Conservation (phyloP, 306 rosid species). For the Ziziphus jujuba region DNA sequence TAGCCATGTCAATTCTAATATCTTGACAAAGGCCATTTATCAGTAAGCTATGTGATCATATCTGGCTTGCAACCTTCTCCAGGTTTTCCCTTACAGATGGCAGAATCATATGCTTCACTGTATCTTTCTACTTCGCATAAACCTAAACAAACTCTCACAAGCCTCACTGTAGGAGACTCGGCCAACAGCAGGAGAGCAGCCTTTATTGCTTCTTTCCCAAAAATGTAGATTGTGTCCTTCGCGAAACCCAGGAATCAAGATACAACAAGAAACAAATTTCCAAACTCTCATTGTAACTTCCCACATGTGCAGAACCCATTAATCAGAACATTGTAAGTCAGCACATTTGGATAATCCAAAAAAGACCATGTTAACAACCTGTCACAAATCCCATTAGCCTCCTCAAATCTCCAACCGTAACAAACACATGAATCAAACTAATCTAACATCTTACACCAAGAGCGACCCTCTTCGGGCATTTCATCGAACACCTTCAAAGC, state of each 20-base stretch:
- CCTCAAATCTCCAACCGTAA: conserved; percentile 50
- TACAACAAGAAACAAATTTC: conserved; percentile 70
- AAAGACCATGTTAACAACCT: conserved; percentile 51
- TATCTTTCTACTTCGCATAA: too few species aligned
- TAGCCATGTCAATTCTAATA: too few species aligned
- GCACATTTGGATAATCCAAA: conserved; percentile 59
- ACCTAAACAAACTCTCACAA: too few species aligned
- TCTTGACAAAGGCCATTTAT: too few species aligned
- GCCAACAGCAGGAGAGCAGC: too few species aligned
- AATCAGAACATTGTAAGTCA: conserved; percentile 78
- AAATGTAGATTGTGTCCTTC: conserved; percentile 52
- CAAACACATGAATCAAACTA: conserved; percentile 75
- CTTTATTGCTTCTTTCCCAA: too few species aligned
- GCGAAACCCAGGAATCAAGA: conserved; percentile 72
- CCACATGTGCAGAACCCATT: conserved; percentile 77
- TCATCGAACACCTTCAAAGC: conserved; percentile 83
- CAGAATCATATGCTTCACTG: too few species aligned
- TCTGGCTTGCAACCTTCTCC: too few species aligned
- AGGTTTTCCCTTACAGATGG: too few species aligned
- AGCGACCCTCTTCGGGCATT: conserved; percentile 73
- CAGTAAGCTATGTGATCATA: too few species aligned
- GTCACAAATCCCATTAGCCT: conserved; percentile 72
- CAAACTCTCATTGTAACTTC: conserved; percentile 63
- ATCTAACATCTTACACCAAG: conserved; percentile 82
- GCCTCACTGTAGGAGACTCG: too few species aligned